phyloP scores from a whole-genome alignment of 805 yeast genomes.

The Lipomyces yamadae region DNA sequence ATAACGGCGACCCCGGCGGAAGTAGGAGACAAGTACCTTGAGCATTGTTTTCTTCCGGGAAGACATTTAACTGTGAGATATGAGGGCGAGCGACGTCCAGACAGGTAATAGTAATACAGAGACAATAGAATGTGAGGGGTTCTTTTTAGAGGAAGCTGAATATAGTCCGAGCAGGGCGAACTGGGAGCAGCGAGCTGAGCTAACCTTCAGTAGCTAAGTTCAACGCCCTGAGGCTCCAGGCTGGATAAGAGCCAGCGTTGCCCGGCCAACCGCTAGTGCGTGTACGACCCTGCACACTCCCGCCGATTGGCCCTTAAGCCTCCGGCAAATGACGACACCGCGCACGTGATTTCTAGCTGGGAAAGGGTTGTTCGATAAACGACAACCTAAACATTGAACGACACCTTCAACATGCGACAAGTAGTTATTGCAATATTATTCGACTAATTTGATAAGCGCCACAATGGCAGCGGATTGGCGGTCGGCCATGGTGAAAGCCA shows the following conservation, averaged over 20 bases:
- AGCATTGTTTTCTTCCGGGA: constrained; percentile 51
- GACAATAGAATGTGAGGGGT: background rate
- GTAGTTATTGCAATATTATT: background rate
- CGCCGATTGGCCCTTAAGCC: background rate
- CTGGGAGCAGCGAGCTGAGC: background rate
- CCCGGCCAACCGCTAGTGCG: background rate
- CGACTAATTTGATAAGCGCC: background rate
- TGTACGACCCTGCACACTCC: background rate
- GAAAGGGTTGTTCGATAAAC: background rate
- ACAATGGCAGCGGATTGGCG: constrained; percentile 22
- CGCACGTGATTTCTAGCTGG: background rate
- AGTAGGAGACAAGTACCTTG: constrained; percentile 44
- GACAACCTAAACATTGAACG: background rate
- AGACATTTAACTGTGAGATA: constrained; percentile 30
- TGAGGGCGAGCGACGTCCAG: background rate
- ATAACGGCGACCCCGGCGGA: constrained; percentile 8
- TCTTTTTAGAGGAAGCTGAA: background rate
- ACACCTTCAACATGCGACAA: too few species aligned
- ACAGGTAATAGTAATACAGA: background rate
- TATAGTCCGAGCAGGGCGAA: background rate
- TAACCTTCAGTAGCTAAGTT: background rate
- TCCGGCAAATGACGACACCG: too few species aligned
- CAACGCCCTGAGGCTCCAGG: background rate
- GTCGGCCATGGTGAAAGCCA: constrained; percentile 5
- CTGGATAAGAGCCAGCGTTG: background rate